A percentile compares a stretch with the other conserved stretches of the same genome.
Conservation (phyloP, 2,329 filamentous ascomycete species). For the Colletotrichum endophyticum region DNA sequence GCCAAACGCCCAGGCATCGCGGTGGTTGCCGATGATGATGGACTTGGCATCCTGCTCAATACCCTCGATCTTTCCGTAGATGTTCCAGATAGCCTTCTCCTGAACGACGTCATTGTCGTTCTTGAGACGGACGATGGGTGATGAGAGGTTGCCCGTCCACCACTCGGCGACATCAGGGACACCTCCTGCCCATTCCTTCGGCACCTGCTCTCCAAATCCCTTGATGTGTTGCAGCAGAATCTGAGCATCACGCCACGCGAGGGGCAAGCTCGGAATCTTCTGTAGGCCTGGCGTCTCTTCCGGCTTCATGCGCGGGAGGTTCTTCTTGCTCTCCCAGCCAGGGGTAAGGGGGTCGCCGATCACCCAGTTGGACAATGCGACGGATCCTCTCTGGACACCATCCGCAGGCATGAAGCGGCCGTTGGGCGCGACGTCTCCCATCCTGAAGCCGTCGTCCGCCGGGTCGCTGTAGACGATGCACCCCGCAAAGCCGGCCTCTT, state of each 20-base stretch:
- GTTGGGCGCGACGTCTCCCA: conserved; percentile 75
- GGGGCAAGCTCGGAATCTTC: conserved; percentile 86
- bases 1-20: conserved; percentile 91
- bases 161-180: conserved; percentile 77
- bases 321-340: conserved; percentile 76
- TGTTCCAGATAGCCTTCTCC: conserved; percentile 88
- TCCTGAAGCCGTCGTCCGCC: conserved; percentile 78
- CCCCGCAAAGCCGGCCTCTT: conserved; percentile 83
- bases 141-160: conserved; percentile 76
- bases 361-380: conserved; percentile 82
- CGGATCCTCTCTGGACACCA: conserved; percentile 81
- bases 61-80: conserved; percentile 84
- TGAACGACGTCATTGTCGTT: conserved; percentile 87
- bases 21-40: conserved; percentile 90
- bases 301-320: conserved; percentile 68
- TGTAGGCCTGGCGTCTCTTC: conserved; percentile 75
- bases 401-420: conserved; percentile 83
- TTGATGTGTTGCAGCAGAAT: conserved; percentile 76
- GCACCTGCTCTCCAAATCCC: conserved; percentile 73
- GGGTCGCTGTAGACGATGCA: conserved; percentile 95
- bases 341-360: conserved; percentile 92
- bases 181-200: conserved; percentile 75
- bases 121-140: conserved; percentile 79
- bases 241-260: conserved; percentile 90
- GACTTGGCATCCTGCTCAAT: conserved; percentile 83